phyloP scores from a whole-genome alignment of 179 eudicot genomes.

The Drosera spatulata region DNA sequence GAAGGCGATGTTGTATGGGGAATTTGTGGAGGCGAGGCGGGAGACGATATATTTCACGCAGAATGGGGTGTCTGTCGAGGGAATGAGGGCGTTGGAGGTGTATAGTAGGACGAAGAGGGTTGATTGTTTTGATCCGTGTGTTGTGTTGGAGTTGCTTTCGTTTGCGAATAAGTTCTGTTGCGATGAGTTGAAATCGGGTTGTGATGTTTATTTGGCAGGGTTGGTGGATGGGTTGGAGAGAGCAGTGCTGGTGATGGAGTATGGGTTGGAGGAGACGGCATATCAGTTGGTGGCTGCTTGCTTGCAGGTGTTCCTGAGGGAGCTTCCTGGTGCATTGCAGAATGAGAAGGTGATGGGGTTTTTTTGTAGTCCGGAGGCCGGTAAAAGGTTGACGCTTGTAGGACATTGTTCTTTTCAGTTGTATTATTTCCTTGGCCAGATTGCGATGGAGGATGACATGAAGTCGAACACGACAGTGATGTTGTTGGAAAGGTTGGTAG shows the following conservation, averaged over 20 bases:
- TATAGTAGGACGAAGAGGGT: conserved; percentile 55
- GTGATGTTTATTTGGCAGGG: conserved; percentile 62
- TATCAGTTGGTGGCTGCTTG: conserved; percentile 70
- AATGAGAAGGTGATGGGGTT: conserved; percentile 41
- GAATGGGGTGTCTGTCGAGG: conserved; percentile 50
- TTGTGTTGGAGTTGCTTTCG: conserved; percentile 61
- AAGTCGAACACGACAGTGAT: conserved; percentile 47
- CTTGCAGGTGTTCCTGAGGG: conserved; percentile 71
- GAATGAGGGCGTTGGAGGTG: conserved; percentile 57
- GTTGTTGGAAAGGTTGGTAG: conserved; percentile 62
- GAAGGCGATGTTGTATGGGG: conserved; percentile 53
- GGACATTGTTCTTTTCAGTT: conserved; percentile 63
- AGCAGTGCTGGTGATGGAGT: conserved; percentile 58
- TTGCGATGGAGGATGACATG: conserved; percentile 61
- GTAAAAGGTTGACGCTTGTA: conserved; percentile 35
- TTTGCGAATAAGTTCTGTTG: conserved; percentile 69
- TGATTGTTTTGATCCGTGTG: conserved; percentile 34
- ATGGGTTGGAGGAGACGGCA: conserved; percentile 69
- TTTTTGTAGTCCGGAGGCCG: conserved; percentile 57
- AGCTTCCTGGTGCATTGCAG: conserved; percentile 51
- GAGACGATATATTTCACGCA: conserved; percentile 55
- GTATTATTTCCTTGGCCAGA: conserved; percentile 63
- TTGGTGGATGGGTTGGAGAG: conserved; percentile 42
- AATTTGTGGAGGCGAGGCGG: conserved; percentile 49
- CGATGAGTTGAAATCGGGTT: conserved; percentile 64